Evolutionary conservation across 768 basidiomycete genomes (phyloP).

Genomic region (Psilocybe cyanescens): DNA sequence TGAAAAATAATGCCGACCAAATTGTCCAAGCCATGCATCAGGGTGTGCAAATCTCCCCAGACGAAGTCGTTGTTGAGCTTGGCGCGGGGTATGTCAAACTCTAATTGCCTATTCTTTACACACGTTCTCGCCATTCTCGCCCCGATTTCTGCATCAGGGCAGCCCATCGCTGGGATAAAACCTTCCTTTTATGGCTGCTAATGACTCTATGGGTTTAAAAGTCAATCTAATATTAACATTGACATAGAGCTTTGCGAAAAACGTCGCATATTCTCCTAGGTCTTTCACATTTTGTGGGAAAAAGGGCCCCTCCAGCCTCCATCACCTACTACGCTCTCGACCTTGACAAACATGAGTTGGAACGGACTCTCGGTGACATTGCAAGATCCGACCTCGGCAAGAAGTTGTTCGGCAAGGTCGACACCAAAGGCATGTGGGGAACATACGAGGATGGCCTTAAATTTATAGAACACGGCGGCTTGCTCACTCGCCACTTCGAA

Average conservation of each 20-base stretch:
- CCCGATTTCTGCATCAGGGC: slow-evolving; percentile 3
- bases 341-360: slow-evolving; percentile 85
- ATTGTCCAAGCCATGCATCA: slow-evolving; percentile 78
- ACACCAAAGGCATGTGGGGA: slow-evolving; percentile 84
- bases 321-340: slow-evolving; percentile 93
- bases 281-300: slow-evolving; percentile 57
- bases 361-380: slow-evolving; percentile 76
- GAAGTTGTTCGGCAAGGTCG: slow-evolving; percentile 70
- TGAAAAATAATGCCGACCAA: slow-evolving; percentile 71
- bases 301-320: slow-evolving; percentile 40
- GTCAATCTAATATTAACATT: slow-evolving; percentile 11
- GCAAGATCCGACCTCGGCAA: slow-evolving; percentile 63
- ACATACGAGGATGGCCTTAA: slow-evolving; percentile 90
- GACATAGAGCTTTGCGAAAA: slow-evolving; percentile 78
- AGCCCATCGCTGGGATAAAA: slow-evolving; percentile 9
- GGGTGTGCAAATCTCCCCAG: slow-evolving; percentile 28
- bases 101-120: neutral
- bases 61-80: slow-evolving; percentile 71
- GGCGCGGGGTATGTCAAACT: slow-evolving; percentile 82
- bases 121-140: neutral
- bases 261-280: slow-evolving; percentile 83
- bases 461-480: slow-evolving; percentile 70
- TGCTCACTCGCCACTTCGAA: slow-evolving; percentile 33
- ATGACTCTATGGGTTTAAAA: neutral
- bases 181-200: slow-evolving; percentile 10